Percentiles rank a stretch among this genome's conserved stretches.
Evolutionary conservation across 768 basidiomycete genomes (phyloP).

Genomic region (Rhodotorula sphaerocarpa): DNA sequence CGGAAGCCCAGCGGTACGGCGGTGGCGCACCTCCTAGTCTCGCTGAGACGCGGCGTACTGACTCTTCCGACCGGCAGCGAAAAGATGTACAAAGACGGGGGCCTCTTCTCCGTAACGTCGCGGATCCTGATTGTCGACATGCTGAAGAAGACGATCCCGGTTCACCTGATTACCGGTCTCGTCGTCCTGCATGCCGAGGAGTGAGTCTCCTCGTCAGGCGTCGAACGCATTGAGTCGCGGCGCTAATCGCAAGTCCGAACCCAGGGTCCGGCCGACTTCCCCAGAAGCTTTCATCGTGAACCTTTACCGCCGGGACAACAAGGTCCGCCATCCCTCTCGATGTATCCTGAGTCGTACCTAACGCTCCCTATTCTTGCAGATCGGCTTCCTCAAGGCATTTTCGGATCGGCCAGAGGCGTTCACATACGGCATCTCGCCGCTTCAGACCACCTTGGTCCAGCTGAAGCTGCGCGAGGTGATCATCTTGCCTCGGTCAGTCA

Average conservation of each 20-base stretch:
- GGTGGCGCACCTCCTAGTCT: no score
- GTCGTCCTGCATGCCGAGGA: conserved; percentile 84
- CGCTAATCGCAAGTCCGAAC: background rate
- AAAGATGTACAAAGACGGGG: conserved; percentile 75
- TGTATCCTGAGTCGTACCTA: background rate
- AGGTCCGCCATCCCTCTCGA: conserved; percentile 39
- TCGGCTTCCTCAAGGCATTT: conserved; percentile 91
- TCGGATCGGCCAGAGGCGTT: conserved; percentile 95
- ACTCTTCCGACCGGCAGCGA: conserved; percentile 60
- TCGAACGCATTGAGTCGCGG: background rate
- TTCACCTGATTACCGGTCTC: conserved; percentile 76
- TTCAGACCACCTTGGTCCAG: conserved; percentile 87
- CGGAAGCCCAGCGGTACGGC: conserved; percentile 51
- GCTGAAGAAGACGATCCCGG: conserved; percentile 76
- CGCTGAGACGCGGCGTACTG: no score
- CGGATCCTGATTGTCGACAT: conserved; percentile 92
- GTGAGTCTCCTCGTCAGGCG: conserved; percentile 46
- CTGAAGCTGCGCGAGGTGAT: conserved; percentile 79
- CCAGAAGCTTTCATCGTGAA: conserved; percentile 89
- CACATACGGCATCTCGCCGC: conserved; percentile 79
- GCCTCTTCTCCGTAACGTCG: conserved; percentile 82
- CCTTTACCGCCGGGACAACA: conserved; percentile 81
- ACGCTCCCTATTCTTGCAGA: conserved; percentile 39
- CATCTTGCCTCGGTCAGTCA: conserved; percentile 72
- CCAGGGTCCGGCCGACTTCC: conserved; percentile 71